Conservation (phyloP, 2,329 filamentous ascomycete species). For the Fusarium mexicanum region DNA sequence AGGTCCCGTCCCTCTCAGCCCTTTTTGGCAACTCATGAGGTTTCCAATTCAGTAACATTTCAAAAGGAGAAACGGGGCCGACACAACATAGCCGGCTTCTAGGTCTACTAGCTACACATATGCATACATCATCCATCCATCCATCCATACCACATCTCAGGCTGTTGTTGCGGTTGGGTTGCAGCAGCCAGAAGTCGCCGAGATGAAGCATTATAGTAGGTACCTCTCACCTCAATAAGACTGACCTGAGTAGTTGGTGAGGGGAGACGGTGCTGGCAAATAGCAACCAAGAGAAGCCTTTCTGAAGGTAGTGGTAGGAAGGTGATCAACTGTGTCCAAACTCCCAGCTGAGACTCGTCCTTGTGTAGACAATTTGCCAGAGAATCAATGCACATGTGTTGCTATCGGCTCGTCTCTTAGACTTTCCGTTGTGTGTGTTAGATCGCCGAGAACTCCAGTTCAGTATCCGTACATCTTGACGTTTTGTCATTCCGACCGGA, state of each 20-base stretch:
- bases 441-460: background rate
- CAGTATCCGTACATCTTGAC: background rate
- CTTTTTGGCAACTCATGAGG: constrained; percentile 26
- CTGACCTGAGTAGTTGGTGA: background rate
- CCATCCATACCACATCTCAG: background rate
- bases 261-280: background rate
- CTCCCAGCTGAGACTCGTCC: background rate
- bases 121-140: background rate
- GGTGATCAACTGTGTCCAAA: background rate
- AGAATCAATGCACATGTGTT: background rate
- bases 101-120: background rate
- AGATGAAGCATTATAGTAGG: background rate
- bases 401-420: background rate
- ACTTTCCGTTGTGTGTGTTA: background rate
- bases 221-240: background rate
- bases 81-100: background rate
- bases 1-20: constrained; percentile 13
- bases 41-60: constrained; percentile 28
- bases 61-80: constrained; percentile 24
- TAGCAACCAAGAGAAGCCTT: background rate
- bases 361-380: background rate
- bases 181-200: background rate
- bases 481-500: constrained; percentile 1
- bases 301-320: background rate
- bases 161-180: background rate